Base-by-base conservation (phyloP, 306 rosid genomes). In the Fragaria nilgerrensis region DNA sequence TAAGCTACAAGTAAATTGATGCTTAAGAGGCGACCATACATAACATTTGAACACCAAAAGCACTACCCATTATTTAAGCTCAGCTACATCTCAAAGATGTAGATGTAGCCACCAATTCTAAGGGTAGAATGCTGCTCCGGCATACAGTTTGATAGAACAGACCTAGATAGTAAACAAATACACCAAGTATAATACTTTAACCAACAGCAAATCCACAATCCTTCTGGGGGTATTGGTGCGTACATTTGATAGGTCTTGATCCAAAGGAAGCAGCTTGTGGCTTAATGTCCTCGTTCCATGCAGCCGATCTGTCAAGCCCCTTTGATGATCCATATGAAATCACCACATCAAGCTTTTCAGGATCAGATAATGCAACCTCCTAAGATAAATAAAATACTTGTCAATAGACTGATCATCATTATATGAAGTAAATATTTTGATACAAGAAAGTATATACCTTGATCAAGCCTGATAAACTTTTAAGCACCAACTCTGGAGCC, bases 401-500 rank as follows among this genome's bases (percentile, higher is more conserved):
- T 27, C 22, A 55, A 43, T 3, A 12, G 50, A 45, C 67, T 6
- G 37, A 4, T 10, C 9, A 61, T 5, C 14, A 13, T 23, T 9
- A 23, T 68, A 69, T n/a, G 37, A 56, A 58, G 2, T 55, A 9
- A 5, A 59, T 1, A 19, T 34, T 9, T 20, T 69, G 41, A 59
- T 66, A 29, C 12, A 41, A 34, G 56, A 37, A 68, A 44, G 22
- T 12, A 68, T 12, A 68, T 47, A 81, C 78, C 85, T 78, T 72
- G 22, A 74, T 65, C 59, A 77, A 71, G 82, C 68, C 59, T 48
- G 65, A 43, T 52, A 70, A 78, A 70, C 36, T 45, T 49, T 55
- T 34, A 17, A 29, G 61, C 65, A 44, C 49, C 25, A 56, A 39
- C 44, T 41, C 78, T 27, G 61, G 11, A 29, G 83, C 77, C 13